phyloP scores from a whole-genome alignment of 2,329 filamentous ascomycete genomes.

The Ophiocordyceps unilateralis region DNA sequence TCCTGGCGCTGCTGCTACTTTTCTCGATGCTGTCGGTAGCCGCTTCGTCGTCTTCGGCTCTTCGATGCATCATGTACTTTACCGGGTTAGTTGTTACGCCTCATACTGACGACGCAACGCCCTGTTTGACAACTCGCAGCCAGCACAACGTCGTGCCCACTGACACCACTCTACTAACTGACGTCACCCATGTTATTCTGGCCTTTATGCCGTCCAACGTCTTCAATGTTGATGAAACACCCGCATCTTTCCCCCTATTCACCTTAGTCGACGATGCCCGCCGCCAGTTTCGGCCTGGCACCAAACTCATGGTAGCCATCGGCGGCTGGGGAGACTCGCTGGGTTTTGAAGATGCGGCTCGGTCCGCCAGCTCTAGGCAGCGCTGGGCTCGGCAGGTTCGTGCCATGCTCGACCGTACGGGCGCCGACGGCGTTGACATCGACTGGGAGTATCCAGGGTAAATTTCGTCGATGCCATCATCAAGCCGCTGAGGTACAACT shows the following conservation, averaged over 20 bases:
- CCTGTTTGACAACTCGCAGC: constrained; percentile 13
- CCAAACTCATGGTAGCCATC: constrained; percentile 52
- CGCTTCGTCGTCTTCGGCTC: constrained; percentile 2
- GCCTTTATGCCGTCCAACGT: constrained; percentile 37
- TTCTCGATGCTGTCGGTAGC: neutral
- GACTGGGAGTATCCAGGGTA: constrained; percentile 49
- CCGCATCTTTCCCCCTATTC: constrained; percentile 31
- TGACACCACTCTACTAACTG: constrained; percentile 14
- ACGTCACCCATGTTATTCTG: constrained; percentile 39
- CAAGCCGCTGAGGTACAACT: neutral
- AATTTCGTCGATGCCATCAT: neutral
- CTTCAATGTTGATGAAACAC: constrained; percentile 27
- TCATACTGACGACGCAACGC: neutral
- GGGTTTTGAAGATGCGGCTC: constrained; percentile 43
- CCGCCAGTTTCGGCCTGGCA: constrained; percentile 27
- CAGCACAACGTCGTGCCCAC: constrained; percentile 28
- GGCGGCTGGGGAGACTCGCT: constrained; percentile 57
- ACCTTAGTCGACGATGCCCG: constrained; percentile 31
- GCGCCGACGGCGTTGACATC: constrained; percentile 47
- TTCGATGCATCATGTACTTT: constrained; percentile 28
- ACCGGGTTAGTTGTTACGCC: constrained; percentile 21
- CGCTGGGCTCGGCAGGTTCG: constrained; percentile 48
- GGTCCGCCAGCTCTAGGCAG: constrained; percentile 29
- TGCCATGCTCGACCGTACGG: constrained; percentile 40
- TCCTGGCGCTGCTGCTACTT: neutral